Conservation (phyloP, 805 yeast species). For the Hanseniaspora pseudoguilliermondii region DNA sequence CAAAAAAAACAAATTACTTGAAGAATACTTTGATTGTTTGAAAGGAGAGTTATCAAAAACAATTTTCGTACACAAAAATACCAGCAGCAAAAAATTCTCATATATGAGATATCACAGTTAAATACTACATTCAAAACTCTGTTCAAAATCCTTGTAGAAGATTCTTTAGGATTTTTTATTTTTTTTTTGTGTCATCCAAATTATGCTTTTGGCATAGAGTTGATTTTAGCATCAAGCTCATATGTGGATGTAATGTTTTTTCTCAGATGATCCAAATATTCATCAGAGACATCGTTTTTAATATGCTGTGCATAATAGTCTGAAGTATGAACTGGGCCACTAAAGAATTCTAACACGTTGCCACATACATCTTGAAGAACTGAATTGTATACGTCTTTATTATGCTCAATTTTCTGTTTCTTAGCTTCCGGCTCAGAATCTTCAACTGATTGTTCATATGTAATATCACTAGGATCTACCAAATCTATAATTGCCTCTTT, state of each 20-base stretch:
- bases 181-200: not conserved
- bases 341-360: not conserved
- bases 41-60: too few species aligned
- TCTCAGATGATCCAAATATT: not conserved
- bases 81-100: too few species aligned
- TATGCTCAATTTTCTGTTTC: constrained; percentile 1
- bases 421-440: not conserved
- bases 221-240: not conserved
- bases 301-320: not conserved
- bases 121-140: too few species aligned
- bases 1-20: too few species aligned
- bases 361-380: not conserved
- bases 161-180: not conserved
- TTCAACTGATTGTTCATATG: constrained; percentile 17
- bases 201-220: not conserved
- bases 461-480: not conserved
- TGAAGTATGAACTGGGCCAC: not conserved
- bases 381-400: not conserved
- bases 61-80: not conserved
- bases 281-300: constrained; percentile 2
- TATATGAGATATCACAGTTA: too few species aligned
- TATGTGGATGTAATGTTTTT: not conserved
- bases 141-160: too few species aligned
- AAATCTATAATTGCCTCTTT: constrained; percentile 16
- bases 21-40: too few species aligned